Percentiles rank a stretch among this genome's conserved stretches.
Evolutionary conservation across 2,329 filamentous ascomycete genomes (phyloP).

Genomic region (Colletotrichum eleusines): DNA sequence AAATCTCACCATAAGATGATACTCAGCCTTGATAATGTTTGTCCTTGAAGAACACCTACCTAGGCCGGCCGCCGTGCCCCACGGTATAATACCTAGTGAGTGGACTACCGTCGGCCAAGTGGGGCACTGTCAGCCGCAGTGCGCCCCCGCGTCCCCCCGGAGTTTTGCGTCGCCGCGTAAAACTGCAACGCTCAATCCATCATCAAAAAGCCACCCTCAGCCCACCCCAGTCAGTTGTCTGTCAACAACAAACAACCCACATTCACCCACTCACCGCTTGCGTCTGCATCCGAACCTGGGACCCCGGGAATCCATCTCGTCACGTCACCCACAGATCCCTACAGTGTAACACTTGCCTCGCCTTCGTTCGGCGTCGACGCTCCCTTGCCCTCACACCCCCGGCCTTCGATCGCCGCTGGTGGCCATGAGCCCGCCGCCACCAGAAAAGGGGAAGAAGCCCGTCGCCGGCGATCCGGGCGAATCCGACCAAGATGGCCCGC

Average conservation of each 20-base stretch:
- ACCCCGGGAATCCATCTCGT: not conserved
- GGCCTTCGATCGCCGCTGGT: not conserved
- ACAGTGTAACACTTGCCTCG: too few species aligned
- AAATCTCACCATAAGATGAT: too few species aligned
- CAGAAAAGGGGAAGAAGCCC: constrained; percentile 10
- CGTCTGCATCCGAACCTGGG: not conserved
- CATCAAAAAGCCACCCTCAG: too few species aligned
- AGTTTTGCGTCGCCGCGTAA: constrained; percentile 37
- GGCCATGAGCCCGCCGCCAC: constrained; percentile 21
- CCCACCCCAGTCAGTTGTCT: not conserved
- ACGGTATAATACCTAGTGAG: too few species aligned
- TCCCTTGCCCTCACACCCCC: not conserved
- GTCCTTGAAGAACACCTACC: not conserved
- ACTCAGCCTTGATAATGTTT: too few species aligned
- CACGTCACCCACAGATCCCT: too few species aligned
- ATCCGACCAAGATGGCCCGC: not conserved
- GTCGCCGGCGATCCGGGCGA: not conserved
- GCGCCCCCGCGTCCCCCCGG: constrained; percentile 10
- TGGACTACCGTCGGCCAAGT: constrained; percentile 1
- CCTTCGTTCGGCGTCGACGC: too few species aligned
- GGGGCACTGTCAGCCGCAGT: constrained; percentile 4
- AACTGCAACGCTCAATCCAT: constrained; percentile 17
- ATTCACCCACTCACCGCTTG: not conserved
- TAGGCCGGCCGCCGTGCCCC: too few species aligned
- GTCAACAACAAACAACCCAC: not conserved